These are phyloP conservation scores for Calophaca sinica DNA, from an alignment of 306 rosid species.

Conservation along the genomic window DNA sequence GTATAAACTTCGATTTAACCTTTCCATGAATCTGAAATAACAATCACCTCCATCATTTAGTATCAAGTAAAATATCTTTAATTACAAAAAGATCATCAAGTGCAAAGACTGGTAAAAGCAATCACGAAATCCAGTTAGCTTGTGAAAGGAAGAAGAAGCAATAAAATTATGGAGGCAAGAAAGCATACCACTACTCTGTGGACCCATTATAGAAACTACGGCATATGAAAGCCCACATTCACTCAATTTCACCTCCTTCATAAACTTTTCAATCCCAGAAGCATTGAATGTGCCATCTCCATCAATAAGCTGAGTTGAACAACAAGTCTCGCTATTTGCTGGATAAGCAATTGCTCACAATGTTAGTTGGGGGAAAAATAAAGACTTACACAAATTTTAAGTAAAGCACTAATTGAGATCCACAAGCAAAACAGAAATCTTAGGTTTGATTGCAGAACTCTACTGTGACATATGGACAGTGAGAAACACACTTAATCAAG, in stretches of 20 bases:
- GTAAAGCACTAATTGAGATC: constrained; percentile 9
- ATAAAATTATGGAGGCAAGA: constrained; percentile 43
- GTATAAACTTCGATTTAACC: constrained; percentile 32
- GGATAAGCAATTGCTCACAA: constrained; percentile 44
- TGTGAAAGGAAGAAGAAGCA: constrained; percentile 31
- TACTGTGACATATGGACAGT: constrained; percentile 5
- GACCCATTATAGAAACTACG: constrained; percentile 96
- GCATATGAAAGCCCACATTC: constrained; percentile 99
- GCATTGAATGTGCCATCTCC: constrained; percentile 89
- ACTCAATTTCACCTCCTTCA: constrained; percentile 79
- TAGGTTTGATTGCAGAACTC: constrained; percentile 22
- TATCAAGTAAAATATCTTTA: constrained; percentile 27
- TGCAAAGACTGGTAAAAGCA: not conserved
- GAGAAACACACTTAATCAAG: constrained; percentile 14
- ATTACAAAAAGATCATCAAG: constrained; percentile 31
- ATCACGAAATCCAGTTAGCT: constrained; percentile 9
- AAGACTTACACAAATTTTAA: constrained; percentile 18
- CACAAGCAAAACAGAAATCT: constrained; percentile 31
- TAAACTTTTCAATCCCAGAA: constrained; percentile 71
- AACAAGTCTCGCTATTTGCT: constrained; percentile 57
- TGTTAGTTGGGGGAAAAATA: constrained; percentile 25
- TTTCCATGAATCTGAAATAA: constrained; percentile 20
- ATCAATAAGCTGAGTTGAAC: constrained; percentile 93
- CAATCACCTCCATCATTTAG: constrained; percentile 34
- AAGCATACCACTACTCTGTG: constrained; percentile 96